These are phyloP conservation scores for Xerocomus potaroensis DNA, from an alignment of 768 basidiomycete species.

Conservation along the genomic window DNA sequence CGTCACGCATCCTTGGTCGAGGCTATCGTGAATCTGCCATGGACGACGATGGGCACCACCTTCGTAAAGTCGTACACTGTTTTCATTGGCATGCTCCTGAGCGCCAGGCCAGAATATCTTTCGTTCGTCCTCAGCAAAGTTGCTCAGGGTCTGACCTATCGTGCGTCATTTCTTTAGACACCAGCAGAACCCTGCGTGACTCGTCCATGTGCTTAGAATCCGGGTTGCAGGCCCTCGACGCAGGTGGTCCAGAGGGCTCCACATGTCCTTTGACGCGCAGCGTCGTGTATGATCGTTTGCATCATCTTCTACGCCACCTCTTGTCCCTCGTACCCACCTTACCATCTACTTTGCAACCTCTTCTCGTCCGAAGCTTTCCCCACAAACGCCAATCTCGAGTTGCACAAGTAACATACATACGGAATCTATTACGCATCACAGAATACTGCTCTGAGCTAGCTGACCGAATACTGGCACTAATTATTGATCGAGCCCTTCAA, in stretches of 20 bases:
- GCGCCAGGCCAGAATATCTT: conserved; percentile 88
- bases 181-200: conserved; percentile 1
- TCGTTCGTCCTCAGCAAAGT: conserved; percentile 78
- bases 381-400: conserved; percentile 85
- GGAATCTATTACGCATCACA: conserved; percentile 78
- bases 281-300: conserved; percentile 80
- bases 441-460: conserved; percentile 85
- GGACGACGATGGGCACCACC: conserved; percentile 83
- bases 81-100: conserved; percentile 88
- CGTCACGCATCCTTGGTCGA: conserved; percentile 77
- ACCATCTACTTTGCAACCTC: conserved; percentile 78
- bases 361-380: conserved; percentile 83
- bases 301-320: conserved; percentile 82
- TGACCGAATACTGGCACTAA: conserved; percentile 78
- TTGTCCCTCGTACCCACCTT: conserved; percentile 89
- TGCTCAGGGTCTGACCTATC: conserved; percentile 83
- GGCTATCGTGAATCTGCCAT: conserved; percentile 82
- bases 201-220: conserved; percentile 49
- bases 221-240: conserved; percentile 58
- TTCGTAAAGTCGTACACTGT: conserved; percentile 87
- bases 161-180: conserved; percentile 47
- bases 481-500: conserved; percentile 91
- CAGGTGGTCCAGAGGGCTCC: conserved; percentile 58
- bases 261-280: conserved; percentile 72
- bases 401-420: conserved; percentile 83